phyloP scores from a whole-genome alignment of 2,329 filamentous ascomycete genomes.

The Talaromyces sp. region DNA sequence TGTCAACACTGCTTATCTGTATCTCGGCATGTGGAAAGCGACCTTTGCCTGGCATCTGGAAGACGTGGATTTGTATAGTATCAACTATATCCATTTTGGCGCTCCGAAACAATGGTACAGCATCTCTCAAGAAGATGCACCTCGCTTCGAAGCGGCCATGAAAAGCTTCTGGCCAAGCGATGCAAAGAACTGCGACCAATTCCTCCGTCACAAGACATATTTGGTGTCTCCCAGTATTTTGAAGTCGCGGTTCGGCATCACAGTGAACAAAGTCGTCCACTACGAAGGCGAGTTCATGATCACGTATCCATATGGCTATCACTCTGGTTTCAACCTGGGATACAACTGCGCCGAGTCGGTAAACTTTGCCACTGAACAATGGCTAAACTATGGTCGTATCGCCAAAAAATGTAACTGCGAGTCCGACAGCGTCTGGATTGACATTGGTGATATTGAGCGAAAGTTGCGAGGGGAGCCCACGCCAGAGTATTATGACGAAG shows the following conservation, averaged over 20 bases:
- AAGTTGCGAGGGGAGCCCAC: constrained; percentile 82
- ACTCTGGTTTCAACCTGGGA: constrained; percentile 95
- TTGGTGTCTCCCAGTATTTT: constrained; percentile 89
- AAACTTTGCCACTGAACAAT: constrained; percentile 94
- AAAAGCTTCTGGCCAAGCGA: constrained; percentile 92
- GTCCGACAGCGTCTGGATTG: constrained; percentile 96
- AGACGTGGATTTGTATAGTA: constrained; percentile 98
- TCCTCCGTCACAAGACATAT: constrained; percentile 95
- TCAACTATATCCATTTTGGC: constrained; percentile 99
- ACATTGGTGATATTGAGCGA: constrained; percentile 92
- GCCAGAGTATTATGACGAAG: constrained; percentile 45
- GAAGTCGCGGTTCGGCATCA: constrained; percentile 86
- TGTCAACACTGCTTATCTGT: constrained; percentile 96
- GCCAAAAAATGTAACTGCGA: constrained; percentile 97
- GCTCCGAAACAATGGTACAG: constrained; percentile 99
- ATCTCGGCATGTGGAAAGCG: constrained; percentile 99
- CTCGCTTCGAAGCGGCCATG: constrained; percentile 92
- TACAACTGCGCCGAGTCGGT: constrained; percentile 99
- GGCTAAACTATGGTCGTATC: constrained; percentile 91
- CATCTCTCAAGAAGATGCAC: constrained; percentile 91
- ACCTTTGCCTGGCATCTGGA: constrained; percentile 99
- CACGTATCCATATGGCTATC: constrained; percentile 96
- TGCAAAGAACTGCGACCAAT: constrained; percentile 93
- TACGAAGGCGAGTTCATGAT: constrained; percentile 98
- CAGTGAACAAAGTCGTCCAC: constrained; percentile 92